Evolutionary conservation across 371 early-diverging fungal species (phyloP).

Genomic region (Parasitella parasitica): DNA sequence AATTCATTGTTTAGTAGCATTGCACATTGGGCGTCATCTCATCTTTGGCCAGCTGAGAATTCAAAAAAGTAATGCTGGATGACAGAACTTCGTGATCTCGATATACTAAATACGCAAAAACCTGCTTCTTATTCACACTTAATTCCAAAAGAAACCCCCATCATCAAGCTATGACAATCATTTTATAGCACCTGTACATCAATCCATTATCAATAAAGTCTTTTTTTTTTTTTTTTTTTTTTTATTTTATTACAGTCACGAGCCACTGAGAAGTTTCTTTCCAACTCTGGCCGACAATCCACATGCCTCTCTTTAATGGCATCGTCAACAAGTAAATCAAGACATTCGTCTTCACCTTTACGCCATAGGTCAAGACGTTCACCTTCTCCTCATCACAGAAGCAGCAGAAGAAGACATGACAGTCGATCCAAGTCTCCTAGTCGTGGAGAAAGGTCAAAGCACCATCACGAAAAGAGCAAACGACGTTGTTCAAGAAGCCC

Average conservation of each 20-base stretch:
- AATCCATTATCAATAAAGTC: background rate
- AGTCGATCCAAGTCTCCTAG: background rate
- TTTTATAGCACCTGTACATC: background rate
- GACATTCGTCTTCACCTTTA: background rate
- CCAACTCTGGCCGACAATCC: too few species aligned
- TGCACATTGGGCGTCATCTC: conserved; percentile 15
- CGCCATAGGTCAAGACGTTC: background rate
- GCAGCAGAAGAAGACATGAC: background rate
- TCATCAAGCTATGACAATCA: background rate
- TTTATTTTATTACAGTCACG: background rate
- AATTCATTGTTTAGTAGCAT: conserved; percentile 20
- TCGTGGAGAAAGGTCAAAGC: background rate
- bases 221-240: background rate
- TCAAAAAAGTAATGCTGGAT: background rate
- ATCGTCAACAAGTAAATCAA: background rate
- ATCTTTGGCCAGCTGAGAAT: conserved; percentile 3
- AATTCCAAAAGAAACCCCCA: background rate
- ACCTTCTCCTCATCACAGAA: background rate
- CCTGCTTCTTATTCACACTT: background rate
- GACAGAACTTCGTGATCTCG: background rate
- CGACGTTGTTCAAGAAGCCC: background rate
- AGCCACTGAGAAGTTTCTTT: too few species aligned
- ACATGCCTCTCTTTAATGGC: background rate
- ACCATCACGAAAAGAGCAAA: background rate
- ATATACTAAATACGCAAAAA: background rate